Percentiles rank a stretch among this genome's conserved stretches.
Evolutionary conservation across 1,284 basidiomycete species (phyloP).

Genomic region (Schizopora paradoxa): DNA sequence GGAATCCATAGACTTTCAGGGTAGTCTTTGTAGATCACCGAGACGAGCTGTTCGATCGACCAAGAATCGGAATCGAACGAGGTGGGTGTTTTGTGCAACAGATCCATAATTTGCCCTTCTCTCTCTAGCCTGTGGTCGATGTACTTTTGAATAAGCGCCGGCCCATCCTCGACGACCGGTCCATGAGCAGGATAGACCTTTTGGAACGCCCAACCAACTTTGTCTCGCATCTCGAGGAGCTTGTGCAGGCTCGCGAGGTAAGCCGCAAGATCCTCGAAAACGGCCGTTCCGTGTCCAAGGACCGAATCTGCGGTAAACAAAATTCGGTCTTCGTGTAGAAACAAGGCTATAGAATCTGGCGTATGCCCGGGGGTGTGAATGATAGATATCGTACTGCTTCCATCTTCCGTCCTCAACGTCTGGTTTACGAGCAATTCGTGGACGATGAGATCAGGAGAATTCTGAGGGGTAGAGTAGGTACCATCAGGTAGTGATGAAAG

Average conservation of each 20-base stretch:
- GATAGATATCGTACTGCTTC: constrained; percentile 43
- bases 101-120: constrained; percentile 71
- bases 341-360: constrained; percentile 74
- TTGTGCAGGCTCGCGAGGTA: constrained; percentile 71
- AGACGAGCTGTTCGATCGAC: constrained; percentile 65
- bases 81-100: constrained; percentile 41
- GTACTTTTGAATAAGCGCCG: constrained; percentile 63
- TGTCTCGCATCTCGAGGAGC: constrained; percentile 42
- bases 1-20: constrained; percentile 69
- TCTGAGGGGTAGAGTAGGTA: constrained; percentile 36
- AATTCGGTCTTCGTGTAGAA: constrained; percentile 55
- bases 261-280: constrained; percentile 79
- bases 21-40: constrained; percentile 63
- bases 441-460: constrained; percentile 39
- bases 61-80: constrained; percentile 29
- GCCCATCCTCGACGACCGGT: constrained; percentile 59
- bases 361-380: constrained; percentile 92
- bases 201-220: constrained; percentile 31
- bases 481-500: constrained; percentile 39
- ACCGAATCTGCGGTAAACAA: constrained; percentile 91
- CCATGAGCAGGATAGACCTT: constrained; percentile 86
- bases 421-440: constrained; percentile 57
- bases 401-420: constrained; percentile 29
- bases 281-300: constrained; percentile 85
- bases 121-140: constrained; percentile 79